phyloP scores from a whole-genome alignment of 2,329 filamentous ascomycete species.

The Ceratocystis diversiconidia region DNA sequence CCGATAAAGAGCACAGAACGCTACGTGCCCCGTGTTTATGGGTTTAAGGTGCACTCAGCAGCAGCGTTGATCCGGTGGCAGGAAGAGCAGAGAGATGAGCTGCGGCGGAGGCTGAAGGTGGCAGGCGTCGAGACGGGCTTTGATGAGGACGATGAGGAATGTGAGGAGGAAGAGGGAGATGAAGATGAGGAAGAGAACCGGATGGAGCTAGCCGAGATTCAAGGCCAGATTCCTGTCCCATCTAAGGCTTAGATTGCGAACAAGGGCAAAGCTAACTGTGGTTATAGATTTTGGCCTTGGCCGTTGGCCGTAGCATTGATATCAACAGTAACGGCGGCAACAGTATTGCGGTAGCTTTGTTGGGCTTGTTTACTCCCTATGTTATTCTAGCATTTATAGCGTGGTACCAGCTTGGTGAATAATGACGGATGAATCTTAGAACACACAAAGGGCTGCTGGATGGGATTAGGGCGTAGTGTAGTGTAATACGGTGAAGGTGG shows the following conservation, averaged over 20 bases:
- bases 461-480: not conserved
- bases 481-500: not conserved
- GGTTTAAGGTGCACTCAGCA: slow-evolving; percentile 85
- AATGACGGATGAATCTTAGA: not conserved
- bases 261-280: not conserved
- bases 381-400: not conserved
- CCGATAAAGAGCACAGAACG: slow-evolving; percentile 73
- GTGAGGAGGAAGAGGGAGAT: slow-evolving; percentile 45
- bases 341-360: not conserved
- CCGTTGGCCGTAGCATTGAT: not conserved
- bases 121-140: slow-evolving; percentile 64
- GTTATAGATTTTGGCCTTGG: not conserved
- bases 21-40: slow-evolving; percentile 82
- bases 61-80: slow-evolving; percentile 89
- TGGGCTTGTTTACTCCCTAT: not conserved
- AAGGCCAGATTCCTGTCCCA: slow-evolving; percentile 9
- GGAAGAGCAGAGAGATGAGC: slow-evolving; percentile 61
- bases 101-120: slow-evolving; percentile 60
- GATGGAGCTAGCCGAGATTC: slow-evolving; percentile 23
- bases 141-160: slow-evolving; percentile 45
- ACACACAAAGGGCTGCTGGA: not conserved
- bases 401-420: not conserved
- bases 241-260: not conserved
- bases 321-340: not conserved
- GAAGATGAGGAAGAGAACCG: slow-evolving; percentile 40